Conservation (phyloP, 768 basidiomycete genomes). For the Suillus clintonianus region DNA sequence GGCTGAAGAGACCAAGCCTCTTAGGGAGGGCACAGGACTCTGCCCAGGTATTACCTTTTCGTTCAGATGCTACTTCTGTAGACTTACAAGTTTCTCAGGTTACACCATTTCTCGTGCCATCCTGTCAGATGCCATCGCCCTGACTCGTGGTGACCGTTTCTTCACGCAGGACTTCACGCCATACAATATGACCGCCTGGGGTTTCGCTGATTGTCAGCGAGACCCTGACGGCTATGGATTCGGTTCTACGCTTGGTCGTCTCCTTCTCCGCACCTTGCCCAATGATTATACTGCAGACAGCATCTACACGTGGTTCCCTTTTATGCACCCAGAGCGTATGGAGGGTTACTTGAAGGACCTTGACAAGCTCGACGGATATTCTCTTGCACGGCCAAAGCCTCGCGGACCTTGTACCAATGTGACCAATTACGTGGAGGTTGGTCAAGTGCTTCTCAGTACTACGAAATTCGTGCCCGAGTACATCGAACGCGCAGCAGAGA, state of each 20-base stretch:
- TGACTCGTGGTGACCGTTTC: conserved; percentile 83
- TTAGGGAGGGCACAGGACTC: conserved; percentile 78
- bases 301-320: conserved; percentile 82
- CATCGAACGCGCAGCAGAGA: conserved; percentile 46
- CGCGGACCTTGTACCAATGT: conserved; percentile 32
- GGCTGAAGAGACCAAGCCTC: conserved; percentile 74
- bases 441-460: conserved; percentile 49
- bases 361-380: conserved; percentile 55
- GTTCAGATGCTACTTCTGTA: too few relatives aligned
- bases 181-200: conserved; percentile 80
- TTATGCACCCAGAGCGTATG: conserved; percentile 80
- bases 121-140: conserved; percentile 81
- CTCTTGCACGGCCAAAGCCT: conserved; percentile 49
- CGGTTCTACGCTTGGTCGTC: conserved; percentile 67
- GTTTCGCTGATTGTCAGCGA: conserved; percentile 80
- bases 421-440: conserved; percentile 50
- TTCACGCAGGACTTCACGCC: conserved; percentile 83
- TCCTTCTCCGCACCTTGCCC: conserved; percentile 77
- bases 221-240: conserved; percentile 71
- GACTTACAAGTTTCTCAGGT: conserved; percentile 38
- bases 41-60: conserved; percentile 61
- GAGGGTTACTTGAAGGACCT: conserved; percentile 56
- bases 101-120: conserved; percentile 87
- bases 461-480: conserved; percentile 51
- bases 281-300: conserved; percentile 68